A percentile compares a stretch with the other conserved stretches of the same genome.
Conservation (phyloP, 129 eudicot genomes). For the Silybum marianum region DNA sequence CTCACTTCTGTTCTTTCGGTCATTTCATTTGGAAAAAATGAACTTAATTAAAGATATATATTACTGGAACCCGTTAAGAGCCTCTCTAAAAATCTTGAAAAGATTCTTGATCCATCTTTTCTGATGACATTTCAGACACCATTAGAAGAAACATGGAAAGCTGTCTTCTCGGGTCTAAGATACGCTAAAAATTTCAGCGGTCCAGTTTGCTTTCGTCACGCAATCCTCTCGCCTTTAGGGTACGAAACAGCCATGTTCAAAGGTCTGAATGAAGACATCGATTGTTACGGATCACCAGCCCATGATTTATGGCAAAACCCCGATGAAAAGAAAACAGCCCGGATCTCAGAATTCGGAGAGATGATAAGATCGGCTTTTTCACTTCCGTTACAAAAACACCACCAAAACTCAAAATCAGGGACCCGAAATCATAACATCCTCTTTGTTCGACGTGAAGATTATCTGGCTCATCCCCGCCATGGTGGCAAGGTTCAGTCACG, state of each 20-base stretch:
- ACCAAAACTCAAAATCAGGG: slow-evolving; percentile 34
- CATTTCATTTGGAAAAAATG: not conserved
- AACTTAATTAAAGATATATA: not conserved
- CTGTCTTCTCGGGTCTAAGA: slow-evolving; percentile 76
- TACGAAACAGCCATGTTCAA: slow-evolving; percentile 88
- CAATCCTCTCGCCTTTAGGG: slow-evolving; percentile 80
- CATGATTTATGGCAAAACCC: slow-evolving; percentile 79
- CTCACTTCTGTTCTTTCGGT: not conserved
- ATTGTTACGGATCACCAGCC: slow-evolving; percentile 76
- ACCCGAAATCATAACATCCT: slow-evolving; percentile 55
- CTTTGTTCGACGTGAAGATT: slow-evolving; percentile 94
- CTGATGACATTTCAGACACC: slow-evolving; percentile 53
- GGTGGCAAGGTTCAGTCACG: slow-evolving; percentile 87
- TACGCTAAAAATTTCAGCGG: slow-evolving; percentile 82
- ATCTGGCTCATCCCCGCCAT: slow-evolving; percentile 94
- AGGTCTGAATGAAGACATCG: slow-evolving; percentile 65
- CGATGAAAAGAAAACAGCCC: slow-evolving; percentile 69
- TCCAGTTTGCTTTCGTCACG: slow-evolving; percentile 93
- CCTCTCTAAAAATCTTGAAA: not conserved
- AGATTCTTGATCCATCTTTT: not conserved
- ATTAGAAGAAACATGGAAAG: slow-evolving; percentile 93
- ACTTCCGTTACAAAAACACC: slow-evolving; percentile 58
- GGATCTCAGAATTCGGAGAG: slow-evolving; percentile 92
- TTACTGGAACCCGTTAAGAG: not conserved
- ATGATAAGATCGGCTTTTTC: slow-evolving; percentile 87